Evolutionary conservation across 169 alveolate genomes (phyloP), one percentile per base, ranked within the genome.

Genomic region (Eimeria acervulina): DNA sequence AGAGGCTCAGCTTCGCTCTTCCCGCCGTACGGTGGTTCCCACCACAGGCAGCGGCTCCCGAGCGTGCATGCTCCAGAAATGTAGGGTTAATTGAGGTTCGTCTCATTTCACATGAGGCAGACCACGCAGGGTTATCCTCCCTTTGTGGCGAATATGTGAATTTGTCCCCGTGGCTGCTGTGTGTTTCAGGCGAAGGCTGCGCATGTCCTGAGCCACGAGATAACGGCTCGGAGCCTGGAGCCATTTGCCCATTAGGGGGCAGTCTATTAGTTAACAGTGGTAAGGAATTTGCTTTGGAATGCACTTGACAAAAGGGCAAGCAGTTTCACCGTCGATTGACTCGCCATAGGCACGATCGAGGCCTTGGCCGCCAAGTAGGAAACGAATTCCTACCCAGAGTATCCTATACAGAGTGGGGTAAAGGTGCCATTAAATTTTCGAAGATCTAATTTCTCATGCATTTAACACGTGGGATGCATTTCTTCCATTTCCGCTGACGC

Each of bases 281-380:
- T 5, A 78, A 44, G 0, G 40, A 12, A 26, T n/a, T 78, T 26
- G 28, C 40, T 44, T 12, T 78, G 40, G 44, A 2, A 12, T 10
- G 28, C 88, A 5, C 28, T 40, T 55, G 21, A 21, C 83, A 8
- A 87, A 87, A 63, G 94, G 19, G 44, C 66, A 8, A 42, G n/a
- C 26, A 23, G 66, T 78, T 23, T 36, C 15, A 28, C 15, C 52
- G 63, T 87, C 84, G 83, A 63, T 12, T 59, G 42, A 13, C 94
- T 63, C 94, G 81, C 83, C 83, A 61, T 47, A 40, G 44, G 66
- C 68, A 42, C 59, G n/a, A 78, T 78, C 88, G 66, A 78, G 88
- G 66, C 44, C 66, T 26, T n/a, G 26, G 59, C n/a, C 63, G 59
- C 21, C 68, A 23, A 23, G 44, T 44, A 19, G 1, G 83, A 36